Evolutionary conservation across 306 rosid genomes (phyloP), one percentile per base, ranked within the genome.

Genomic region (Lotus japonicus): DNA sequence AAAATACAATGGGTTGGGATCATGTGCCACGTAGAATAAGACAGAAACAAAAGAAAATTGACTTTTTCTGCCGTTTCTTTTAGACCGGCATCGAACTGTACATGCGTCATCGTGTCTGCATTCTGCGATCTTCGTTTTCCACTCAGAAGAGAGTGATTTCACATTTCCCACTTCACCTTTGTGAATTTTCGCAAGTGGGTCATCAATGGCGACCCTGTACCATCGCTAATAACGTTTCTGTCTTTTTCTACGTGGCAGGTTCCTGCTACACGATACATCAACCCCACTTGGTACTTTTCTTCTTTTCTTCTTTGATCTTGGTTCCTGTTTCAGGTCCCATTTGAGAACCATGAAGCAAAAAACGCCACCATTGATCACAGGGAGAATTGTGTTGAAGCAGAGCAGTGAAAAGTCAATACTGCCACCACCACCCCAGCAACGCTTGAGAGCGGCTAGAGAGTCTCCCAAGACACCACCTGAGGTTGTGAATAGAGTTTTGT

Each of bases 381-480:
- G 76, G 12, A 80, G 39, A 67, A 64, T 18, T 62, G 64, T 38
- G 12, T 61, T 65, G 58, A 86, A 75, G 62, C 56, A 74, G 16
- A 36, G 33, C 33, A 50, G 44, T 71, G 72, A 79, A 46, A 85
- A 74, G 85, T 48, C 82, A 28, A 54, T 19, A 21, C 79, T 48
- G 48, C 66, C 77, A 36, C 51, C 81, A 16, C 43, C 66, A 23
- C 31, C n/a, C 72, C 33, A 31, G 5, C 7, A 31, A n/a, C 86
- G 91, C 21, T 54, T 78, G 12, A 80, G 86, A 83, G 79, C 77
- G 70, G 52, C 58, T 7, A 82, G 67, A 80, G 86, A 80, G 18
- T 60, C 86, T 63, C 84, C 92, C 26, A 80, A 54, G 60, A 66
- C 79, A 36, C 83, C 80, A 58, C 85, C 80, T 28, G 78, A 80